Percentiles rank a stretch among this genome's conserved stretches.
These are phyloP conservation scores for Fraxinus greggii DNA, from an alignment of 305 asterid species.

Conservation along the genomic window DNA sequence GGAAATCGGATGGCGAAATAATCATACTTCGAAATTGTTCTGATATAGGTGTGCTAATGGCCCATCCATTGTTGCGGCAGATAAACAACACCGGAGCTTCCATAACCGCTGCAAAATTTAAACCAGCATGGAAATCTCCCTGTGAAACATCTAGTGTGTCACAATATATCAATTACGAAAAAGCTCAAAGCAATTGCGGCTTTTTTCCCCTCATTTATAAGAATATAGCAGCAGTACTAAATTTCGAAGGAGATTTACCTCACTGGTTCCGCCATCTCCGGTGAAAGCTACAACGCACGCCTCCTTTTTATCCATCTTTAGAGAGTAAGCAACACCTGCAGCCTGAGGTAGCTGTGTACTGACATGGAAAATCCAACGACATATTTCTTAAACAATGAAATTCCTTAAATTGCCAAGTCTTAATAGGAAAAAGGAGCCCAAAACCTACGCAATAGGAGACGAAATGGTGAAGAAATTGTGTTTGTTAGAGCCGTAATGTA, in stretches of 20 bases:
- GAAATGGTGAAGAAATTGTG: slow-evolving; percentile 71
- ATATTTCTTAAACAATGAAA: background rate
- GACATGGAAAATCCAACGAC: slow-evolving; percentile 5
- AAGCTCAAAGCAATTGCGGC: background rate
- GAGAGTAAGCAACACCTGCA: slow-evolving; percentile 91
- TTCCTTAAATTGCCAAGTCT: background rate
- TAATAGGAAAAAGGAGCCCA: background rate
- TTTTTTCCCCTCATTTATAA: background rate
- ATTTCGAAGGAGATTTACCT: slow-evolving; percentile 42
- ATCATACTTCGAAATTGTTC: slow-evolving; percentile 78
- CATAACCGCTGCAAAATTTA: slow-evolving; percentile 86
- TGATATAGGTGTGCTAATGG: slow-evolving; percentile 78
- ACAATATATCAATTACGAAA: background rate
- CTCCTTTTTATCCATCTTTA: slow-evolving; percentile 77
- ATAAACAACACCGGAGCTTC: slow-evolving; percentile 75
- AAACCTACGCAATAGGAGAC: slow-evolving; percentile 77
- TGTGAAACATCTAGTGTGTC: slow-evolving; percentile 31
- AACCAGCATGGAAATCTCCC: slow-evolving; percentile 94
- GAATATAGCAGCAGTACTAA: background rate
- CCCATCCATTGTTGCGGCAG: slow-evolving; percentile 97
- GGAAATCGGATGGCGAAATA: background rate
- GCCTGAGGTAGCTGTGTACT: slow-evolving; percentile 99
- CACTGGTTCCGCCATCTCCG: slow-evolving; percentile 90
- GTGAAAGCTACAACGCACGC: slow-evolving; percentile 74
- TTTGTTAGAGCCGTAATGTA: slow-evolving; percentile 76